Base-by-base conservation (phyloP, 2,329 filamentous ascomycete genomes). In the Phialophora chinensis region DNA sequence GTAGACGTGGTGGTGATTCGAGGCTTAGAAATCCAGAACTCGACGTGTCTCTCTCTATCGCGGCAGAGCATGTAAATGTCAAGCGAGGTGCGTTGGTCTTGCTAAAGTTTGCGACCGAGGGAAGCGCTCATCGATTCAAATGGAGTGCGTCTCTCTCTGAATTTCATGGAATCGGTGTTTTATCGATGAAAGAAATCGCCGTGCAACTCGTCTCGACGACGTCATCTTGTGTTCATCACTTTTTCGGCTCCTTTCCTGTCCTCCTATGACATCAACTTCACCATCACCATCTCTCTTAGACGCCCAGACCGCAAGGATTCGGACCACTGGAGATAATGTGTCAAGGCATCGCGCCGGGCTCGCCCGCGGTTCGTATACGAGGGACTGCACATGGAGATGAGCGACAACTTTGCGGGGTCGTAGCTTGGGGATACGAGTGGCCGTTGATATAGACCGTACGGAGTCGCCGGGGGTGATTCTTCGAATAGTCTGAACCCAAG, bases 381-480 rank as follows among this genome's bases (percentile, higher is more conserved):
- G 20, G 49, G 49, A 53, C 23, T 25, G 49, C 20, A 53, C 3
- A 10, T 53, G 49, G 49, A 53, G 49, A 53, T 53, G 8, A 25
- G 20, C 49, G 49, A 27, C 14, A 6, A n/a, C 2, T 53, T 52
- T 53, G 49, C 49, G 49, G 49, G 49, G 49, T 53, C 49, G 27
- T 12, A 12, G 49, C 14, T 29, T n/a, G 20, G 49, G 7, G 11
- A 29, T 52, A 17, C 14, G 11, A 27, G 12, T 14, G 7, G 27
- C 20, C 23, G 27, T 20, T 44, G 38, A 44, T 44, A 8, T 20
- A 44, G 38, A n/a, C 17, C 10, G 10, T 35, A 12, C 33, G 10
- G 11, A 3, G 33, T 35, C 4, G 35, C 3, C 35, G 14, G 14
- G 14, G 35, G 14, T 42, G 14, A 17, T 42, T 44, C 38, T 7